phyloP scores from a whole-genome alignment of 805 yeast genomes.

The Lipomyces kockii region DNA sequence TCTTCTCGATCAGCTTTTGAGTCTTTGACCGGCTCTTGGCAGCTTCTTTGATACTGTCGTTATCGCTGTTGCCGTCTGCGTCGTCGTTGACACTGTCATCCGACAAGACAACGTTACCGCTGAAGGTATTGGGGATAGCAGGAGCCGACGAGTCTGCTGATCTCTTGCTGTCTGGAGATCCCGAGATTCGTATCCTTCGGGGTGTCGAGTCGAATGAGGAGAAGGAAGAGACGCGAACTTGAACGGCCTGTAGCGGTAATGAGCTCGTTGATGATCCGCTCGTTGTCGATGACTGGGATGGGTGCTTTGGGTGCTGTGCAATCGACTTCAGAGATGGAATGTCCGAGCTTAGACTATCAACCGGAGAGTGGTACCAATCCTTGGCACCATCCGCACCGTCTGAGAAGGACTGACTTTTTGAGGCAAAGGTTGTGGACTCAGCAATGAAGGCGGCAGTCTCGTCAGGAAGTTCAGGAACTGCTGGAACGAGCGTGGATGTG shows the following conservation, averaged over 20 bases:
- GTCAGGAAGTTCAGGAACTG: not conserved
- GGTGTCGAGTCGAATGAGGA: constrained; percentile 18
- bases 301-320: not conserved
- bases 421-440: not conserved
- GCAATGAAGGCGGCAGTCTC: not conserved
- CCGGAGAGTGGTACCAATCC: not conserved
- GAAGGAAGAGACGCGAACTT: constrained; percentile 11
- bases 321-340: not conserved
- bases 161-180: not conserved
- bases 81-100: constrained; percentile 8
- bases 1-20: constrained; percentile 15
- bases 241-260: constrained; percentile 19
- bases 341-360: constrained; percentile 1
- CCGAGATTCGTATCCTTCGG: constrained; percentile 14
- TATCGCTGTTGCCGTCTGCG: constrained; percentile 16
- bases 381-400: not conserved
- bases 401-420: not conserved
- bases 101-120: not conserved
- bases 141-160: not conserved
- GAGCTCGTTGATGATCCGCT: constrained; percentile 12
- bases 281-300: not conserved
- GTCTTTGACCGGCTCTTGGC: constrained; percentile 1
- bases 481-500: not conserved
- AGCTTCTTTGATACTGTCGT: constrained; percentile 5
- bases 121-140: not conserved